Percentiles rank a stretch among this genome's conserved stretches.
Conservation (phyloP, 108 stramenopile genomes). For the Cyclotella sp. region DNA sequence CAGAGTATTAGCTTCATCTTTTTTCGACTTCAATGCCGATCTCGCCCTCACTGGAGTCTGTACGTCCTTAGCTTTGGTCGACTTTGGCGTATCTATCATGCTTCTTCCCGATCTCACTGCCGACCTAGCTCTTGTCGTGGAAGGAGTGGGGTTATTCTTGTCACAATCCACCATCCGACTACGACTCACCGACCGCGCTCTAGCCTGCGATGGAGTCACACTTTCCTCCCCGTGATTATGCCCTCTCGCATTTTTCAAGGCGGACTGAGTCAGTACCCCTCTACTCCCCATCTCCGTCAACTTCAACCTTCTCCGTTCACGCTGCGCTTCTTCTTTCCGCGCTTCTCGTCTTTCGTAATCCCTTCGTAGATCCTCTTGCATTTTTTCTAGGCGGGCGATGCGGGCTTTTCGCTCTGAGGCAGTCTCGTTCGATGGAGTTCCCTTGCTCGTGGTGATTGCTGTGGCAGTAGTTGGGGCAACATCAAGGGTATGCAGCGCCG, state of each 20-base stretch:
- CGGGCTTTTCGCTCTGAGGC: conserved; percentile 31
- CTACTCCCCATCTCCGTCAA: conserved; percentile 9
- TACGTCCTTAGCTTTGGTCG: too few relatives aligned
- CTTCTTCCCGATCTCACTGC: conserved; percentile 2
- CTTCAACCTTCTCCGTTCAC: conserved; percentile 24
- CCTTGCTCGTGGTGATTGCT: conserved; percentile 8
- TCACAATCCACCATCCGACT: background rate
- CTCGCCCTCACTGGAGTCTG: too few relatives aligned
- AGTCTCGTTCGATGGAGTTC: background rate
- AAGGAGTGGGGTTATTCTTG: conserved; percentile 9
- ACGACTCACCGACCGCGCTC: conserved; percentile 5
- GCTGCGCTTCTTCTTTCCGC: conserved; percentile 45
- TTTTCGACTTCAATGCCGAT: too few relatives aligned
- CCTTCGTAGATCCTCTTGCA: conserved; percentile 43
- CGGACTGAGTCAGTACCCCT: background rate
- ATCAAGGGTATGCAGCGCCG: conserved; percentile 35
- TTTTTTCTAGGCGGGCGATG: conserved; percentile 42
- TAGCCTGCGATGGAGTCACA: conserved; percentile 8
- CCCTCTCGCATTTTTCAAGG: background rate
- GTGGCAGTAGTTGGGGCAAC: conserved; percentile 1
- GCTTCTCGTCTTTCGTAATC: conserved; percentile 39
- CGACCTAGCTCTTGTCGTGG: conserved; percentile 14
- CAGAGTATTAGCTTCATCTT: too few relatives aligned
- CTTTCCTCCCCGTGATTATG: background rate
- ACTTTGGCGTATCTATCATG: background rate